Percentiles rank a stretch among this genome's conserved stretches.
Conservation (phyloP, 139 green algal genomes). For the Auxenochlorella pyrenoidosa region DNA sequence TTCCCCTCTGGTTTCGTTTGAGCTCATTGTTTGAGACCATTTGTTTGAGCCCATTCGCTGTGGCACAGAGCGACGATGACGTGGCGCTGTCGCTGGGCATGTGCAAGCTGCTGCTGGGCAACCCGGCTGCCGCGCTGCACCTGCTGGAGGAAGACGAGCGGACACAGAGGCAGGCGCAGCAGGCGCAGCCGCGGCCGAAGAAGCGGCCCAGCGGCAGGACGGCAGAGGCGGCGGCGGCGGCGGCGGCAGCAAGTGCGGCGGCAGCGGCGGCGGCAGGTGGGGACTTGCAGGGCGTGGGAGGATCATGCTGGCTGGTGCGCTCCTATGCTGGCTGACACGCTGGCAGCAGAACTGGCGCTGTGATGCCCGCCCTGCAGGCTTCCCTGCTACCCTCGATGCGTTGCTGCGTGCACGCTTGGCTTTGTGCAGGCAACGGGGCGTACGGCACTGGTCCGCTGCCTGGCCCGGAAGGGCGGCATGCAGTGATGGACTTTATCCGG, state of each 20-base stretch:
- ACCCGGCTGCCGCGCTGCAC: constrained; percentile 35
- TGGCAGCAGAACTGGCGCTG: too few species aligned
- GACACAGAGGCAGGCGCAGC: background rate
- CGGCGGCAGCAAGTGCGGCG: background rate
- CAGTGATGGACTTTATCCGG: constrained; percentile 17
- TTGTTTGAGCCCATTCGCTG: too few species aligned
- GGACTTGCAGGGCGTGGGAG: background rate
- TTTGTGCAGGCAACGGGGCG: too few species aligned
- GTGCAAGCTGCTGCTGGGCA: constrained; percentile 47
- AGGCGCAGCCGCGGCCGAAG: background rate
- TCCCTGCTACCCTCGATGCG: too few species aligned
- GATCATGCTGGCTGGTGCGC: background rate
- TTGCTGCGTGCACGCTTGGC: too few species aligned
- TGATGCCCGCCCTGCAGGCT: too few species aligned
- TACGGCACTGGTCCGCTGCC: background rate
- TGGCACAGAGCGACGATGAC: constrained; percentile 2
- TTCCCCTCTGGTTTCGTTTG: too few species aligned
- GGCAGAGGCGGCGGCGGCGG: background rate
- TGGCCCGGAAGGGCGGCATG: background rate
- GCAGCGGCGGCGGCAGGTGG: background rate
- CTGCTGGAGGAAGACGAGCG: constrained; percentile 43
- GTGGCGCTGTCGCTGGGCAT: constrained; percentile 44
- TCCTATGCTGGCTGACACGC: too few species aligned
- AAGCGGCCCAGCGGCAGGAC: background rate
- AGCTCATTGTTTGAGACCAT: too few species aligned